Evolutionary conservation across 495 filamentous ascomycete genomes (phyloP).

Genomic region (Aspergillus panamensis): DNA sequence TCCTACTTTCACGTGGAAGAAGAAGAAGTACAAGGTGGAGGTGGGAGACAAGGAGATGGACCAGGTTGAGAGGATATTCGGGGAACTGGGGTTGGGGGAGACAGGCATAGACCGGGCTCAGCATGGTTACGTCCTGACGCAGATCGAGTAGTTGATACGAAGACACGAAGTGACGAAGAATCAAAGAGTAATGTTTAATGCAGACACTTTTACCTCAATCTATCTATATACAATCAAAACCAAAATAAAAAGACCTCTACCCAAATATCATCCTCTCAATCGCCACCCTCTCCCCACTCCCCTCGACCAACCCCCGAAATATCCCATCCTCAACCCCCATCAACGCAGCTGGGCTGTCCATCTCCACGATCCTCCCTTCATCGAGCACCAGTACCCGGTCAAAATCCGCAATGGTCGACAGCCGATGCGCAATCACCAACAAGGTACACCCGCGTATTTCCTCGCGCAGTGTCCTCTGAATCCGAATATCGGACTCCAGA

Average conservation of each 20-base stretch:
- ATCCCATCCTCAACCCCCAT: slow-evolving; percentile 48
- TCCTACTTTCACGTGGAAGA: not conserved
- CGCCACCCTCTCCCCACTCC: slow-evolving; percentile 59
- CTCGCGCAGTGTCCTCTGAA: slow-evolving; percentile 19
- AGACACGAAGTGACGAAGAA: no score
- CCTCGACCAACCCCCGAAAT: slow-evolving; percentile 63
- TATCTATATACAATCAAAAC: not conserved
- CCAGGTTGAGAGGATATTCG: not conserved
- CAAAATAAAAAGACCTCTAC: not conserved
- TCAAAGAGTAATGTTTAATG: no score
- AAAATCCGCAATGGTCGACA: slow-evolving; percentile 74
- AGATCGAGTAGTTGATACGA: not conserved
- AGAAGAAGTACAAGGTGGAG: not conserved
- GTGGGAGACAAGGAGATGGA: not conserved
- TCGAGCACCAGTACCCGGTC: slow-evolving; percentile 71
- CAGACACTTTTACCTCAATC: not conserved
- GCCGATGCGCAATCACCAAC: slow-evolving; percentile 71
- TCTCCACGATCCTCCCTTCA: slow-evolving; percentile 62
- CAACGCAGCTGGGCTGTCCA: slow-evolving; percentile 59
- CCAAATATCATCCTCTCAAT: slow-evolving; percentile 17
- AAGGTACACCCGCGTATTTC: slow-evolving; percentile 69
- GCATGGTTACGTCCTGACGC: not conserved
- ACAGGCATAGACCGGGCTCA: not conserved
- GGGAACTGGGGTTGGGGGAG: not conserved
- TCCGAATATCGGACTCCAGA: slow-evolving; percentile 63